phyloP scores from a whole-genome alignment of 1,284 basidiomycete genomes.

The Trametes versicolor region DNA sequence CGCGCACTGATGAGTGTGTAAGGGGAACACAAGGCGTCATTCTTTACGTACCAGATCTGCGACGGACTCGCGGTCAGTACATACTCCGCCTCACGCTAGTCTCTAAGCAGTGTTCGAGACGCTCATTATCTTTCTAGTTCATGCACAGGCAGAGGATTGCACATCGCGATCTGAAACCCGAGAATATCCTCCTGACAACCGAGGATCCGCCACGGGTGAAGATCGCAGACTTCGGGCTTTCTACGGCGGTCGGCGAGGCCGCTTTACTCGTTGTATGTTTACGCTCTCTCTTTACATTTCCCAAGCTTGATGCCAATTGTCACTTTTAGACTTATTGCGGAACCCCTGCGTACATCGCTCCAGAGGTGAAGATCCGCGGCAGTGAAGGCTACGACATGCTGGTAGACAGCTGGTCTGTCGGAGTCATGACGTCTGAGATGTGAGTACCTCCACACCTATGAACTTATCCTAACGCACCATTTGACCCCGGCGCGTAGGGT shows the following conservation, averaged over 20 bases:
- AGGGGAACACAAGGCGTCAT: slow-evolving; percentile 67
- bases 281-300: slow-evolving; percentile 32
- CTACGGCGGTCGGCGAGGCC: slow-evolving; percentile 86
- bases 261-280: slow-evolving; percentile 62
- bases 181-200: slow-evolving; percentile 82
- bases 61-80: slow-evolving; percentile 69
- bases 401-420: slow-evolving; percentile 94
- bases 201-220: slow-evolving; percentile 75
- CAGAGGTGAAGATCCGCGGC: slow-evolving; percentile 82
- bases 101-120: not conserved
- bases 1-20: slow-evolving; percentile 1
- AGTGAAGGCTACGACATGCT: slow-evolving; percentile 80
- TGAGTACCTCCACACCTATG: slow-evolving; percentile 49
- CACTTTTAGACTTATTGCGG: slow-evolving; percentile 83
- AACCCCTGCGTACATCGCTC: slow-evolving; percentile 86
- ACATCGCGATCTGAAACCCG: slow-evolving; percentile 94
- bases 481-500: too few species aligned
- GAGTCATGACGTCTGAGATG: slow-evolving; percentile 93
- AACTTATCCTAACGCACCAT: too few species aligned
- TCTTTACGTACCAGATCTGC: slow-evolving; percentile 80
- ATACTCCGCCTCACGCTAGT: not conserved
- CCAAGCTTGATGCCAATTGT: not conserved
- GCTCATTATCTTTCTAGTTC: slow-evolving; percentile 56
- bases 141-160: slow-evolving; percentile 80
- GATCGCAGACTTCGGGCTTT: slow-evolving; percentile 93